These are phyloP conservation scores for Berkeleyomyces rouxiae DNA, from an alignment of 2,329 filamentous ascomycete genomes.

Conservation along the genomic window DNA sequence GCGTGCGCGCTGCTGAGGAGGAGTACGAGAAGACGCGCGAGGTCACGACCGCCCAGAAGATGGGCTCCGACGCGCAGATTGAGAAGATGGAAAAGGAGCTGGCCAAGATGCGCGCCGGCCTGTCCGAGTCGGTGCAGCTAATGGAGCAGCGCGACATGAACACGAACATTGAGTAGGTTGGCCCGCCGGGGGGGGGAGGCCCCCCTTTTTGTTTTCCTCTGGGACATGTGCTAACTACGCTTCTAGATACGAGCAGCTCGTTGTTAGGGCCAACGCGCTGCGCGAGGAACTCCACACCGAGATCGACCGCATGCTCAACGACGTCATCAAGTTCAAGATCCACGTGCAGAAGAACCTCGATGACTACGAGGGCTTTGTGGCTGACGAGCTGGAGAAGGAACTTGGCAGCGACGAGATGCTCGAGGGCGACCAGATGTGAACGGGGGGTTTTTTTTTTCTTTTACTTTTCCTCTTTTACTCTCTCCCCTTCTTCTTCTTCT, in stretches of 20 bases:
- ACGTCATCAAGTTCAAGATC: conserved; percentile 97
- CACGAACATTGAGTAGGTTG: conserved; percentile 74
- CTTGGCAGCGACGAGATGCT: conserved; percentile 45
- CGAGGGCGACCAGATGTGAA: conserved; percentile 26
- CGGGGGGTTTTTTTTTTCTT: background rate
- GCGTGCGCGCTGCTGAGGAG: conserved; percentile 73
- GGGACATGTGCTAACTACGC: background rate
- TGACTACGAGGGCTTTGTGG: conserved; percentile 85
- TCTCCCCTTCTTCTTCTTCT: background rate
- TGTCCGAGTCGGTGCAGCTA: conserved; percentile 74
- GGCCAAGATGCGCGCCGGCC: conserved; percentile 71
- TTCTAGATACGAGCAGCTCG: conserved; percentile 75
- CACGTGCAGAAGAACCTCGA: conserved; percentile 86
- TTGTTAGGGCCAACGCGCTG: conserved; percentile 63
- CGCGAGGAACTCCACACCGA: conserved; percentile 97
- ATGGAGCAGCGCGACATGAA: conserved; percentile 95
- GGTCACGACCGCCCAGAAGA: conserved; percentile 68
- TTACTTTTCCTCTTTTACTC: background rate
- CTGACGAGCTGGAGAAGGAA: conserved; percentile 81
- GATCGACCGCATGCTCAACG: conserved; percentile 88
- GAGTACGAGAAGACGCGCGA: conserved; percentile 92
- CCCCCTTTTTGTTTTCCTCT: background rate
- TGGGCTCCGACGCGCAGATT: conserved; percentile 80
- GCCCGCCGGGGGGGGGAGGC: background rate
- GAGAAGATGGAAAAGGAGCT: conserved; percentile 98